phyloP scores from a whole-genome alignment of 805 yeast genomes.

The Monosporozyma servazzii region DNA sequence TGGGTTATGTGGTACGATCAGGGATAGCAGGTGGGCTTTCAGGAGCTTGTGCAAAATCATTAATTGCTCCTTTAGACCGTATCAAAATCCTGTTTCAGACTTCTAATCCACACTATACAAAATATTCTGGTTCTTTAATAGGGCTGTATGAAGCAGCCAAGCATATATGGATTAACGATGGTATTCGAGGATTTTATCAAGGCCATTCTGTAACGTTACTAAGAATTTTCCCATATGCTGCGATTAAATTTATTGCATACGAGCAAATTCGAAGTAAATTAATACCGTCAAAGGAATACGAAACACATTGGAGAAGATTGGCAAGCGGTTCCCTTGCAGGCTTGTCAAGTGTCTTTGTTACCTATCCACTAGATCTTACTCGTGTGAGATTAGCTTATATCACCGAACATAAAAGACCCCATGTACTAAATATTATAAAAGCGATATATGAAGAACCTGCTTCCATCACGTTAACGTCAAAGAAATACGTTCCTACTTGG shows the following conservation, averaged over 20 bases:
- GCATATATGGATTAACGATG: conserved; percentile 60
- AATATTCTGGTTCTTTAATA: conserved; percentile 67
- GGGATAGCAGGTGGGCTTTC: conserved; percentile 95
- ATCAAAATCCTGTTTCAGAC: conserved; percentile 94
- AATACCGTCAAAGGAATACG: conserved; percentile 66
- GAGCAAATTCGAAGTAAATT: conserved; percentile 78
- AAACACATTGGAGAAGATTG: conserved; percentile 72
- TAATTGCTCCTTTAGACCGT: conserved; percentile 91
- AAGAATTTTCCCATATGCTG: conserved; percentile 93
- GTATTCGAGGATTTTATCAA: conserved; percentile 74
- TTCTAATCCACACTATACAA: conserved; percentile 76
- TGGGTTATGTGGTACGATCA: conserved; percentile 71
- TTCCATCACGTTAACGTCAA: conserved; percentile 23
- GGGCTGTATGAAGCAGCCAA: conserved; percentile 71
- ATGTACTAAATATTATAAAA: conserved; percentile 20
- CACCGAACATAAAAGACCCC: conserved; percentile 37
- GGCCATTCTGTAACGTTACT: conserved; percentile 92
- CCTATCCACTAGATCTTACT: conserved; percentile 86
- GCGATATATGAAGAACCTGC: conserved; percentile 28
- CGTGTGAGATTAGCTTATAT: conserved; percentile 90
- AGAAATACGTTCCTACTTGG: conserved; percentile 31
- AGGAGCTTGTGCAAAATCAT: conserved; percentile 91
- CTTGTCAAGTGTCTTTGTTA: conserved; percentile 71
- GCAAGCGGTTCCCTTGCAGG: conserved; percentile 90
- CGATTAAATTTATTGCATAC: conserved; percentile 90